These are phyloP conservation scores for Guadua angustifolia DNA, from an alignment of 176 grass and related monocot genomes.

Conservation along the genomic window DNA sequence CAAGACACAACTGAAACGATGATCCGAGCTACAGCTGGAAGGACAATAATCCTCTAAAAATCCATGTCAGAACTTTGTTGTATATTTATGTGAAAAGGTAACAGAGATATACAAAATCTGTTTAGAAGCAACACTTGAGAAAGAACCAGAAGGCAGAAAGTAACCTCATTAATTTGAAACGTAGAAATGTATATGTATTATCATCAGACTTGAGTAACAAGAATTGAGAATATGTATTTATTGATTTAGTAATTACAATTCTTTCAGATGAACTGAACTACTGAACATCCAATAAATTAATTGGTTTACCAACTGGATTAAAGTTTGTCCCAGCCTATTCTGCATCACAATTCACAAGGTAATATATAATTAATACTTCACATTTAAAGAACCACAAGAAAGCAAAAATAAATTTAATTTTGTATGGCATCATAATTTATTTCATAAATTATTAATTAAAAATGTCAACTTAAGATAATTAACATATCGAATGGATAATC, in stretches of 20 bases:
- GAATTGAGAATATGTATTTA: background rate
- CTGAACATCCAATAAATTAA: background rate
- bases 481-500: slow-evolving; percentile 13
- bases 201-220: slow-evolving; percentile 15
- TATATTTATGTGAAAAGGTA: slow-evolving; percentile 25
- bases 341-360: slow-evolving; percentile 9
- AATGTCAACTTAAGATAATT: background rate
- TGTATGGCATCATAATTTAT: background rate
- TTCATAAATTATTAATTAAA: slow-evolving; percentile 2
- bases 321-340: background rate
- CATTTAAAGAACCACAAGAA: background rate
- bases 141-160: background rate
- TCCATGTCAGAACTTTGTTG: background rate
- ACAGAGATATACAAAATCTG: slow-evolving; percentile 19
- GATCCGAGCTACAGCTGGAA: background rate
- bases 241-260: slow-evolving; percentile 1
- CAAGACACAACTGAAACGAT: background rate
- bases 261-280: background rate
- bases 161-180: background rate
- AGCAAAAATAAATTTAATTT: background rate
- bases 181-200: background rate
- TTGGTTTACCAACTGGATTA: background rate
- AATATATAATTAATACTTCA: slow-evolving; percentile 5
- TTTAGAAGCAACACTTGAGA: slow-evolving; percentile 6
- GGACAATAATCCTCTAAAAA: background rate